phyloP scores from a whole-genome alignment of 192 early-diverging fungal genomes.

The Coemansia javaensis region DNA sequence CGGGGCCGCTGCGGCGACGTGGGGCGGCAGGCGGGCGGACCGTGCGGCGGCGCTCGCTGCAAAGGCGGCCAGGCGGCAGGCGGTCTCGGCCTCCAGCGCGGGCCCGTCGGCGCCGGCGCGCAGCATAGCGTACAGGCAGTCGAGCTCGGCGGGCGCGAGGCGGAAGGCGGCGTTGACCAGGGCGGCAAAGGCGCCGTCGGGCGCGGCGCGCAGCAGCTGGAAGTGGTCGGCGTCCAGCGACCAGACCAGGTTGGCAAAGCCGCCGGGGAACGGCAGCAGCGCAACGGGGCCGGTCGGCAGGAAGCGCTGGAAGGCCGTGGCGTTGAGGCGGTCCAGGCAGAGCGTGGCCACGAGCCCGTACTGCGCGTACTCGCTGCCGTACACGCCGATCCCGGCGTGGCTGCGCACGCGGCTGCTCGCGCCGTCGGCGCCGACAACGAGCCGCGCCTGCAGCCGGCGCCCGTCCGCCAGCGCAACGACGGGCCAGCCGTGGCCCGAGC shows the following conservation, averaged over 20 bases:
- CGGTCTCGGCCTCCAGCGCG: constrained; percentile 52
- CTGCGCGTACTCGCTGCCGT: constrained; percentile 84
- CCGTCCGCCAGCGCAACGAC: constrained; percentile 63
- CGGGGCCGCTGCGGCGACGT: constrained; percentile 58
- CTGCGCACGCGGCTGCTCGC: constrained; percentile 78
- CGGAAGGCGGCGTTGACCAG: constrained; percentile 82
- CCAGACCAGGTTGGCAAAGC: constrained; percentile 82
- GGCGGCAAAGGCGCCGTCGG: constrained; percentile 57
- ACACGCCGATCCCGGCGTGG: constrained; percentile 72
- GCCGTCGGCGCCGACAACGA: constrained; percentile 91
- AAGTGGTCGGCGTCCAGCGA: constrained; percentile 67
- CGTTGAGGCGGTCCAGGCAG: constrained; percentile 63
- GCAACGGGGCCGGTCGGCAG: constrained; percentile 92
- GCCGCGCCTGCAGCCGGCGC: constrained; percentile 57
- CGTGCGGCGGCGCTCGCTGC: constrained; percentile 3
- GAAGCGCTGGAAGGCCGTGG: constrained; percentile 89
- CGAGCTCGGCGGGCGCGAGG: constrained; percentile 64
- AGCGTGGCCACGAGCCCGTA: constrained; percentile 76
- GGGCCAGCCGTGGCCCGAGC: constrained; percentile 58
- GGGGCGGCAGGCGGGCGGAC: constrained; percentile 50
- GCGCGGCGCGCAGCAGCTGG: constrained; percentile 56
- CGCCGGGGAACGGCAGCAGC: constrained; percentile 64
- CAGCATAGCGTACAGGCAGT: constrained; percentile 56
- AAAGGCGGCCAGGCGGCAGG: constrained; percentile 65
- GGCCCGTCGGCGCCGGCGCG: constrained; percentile 50